Evolutionary conservation across 192 early-diverging fungal species (phyloP), one percentile per base, ranked within the genome.

Genomic region (Fimicolochytrium jonesii): DNA sequence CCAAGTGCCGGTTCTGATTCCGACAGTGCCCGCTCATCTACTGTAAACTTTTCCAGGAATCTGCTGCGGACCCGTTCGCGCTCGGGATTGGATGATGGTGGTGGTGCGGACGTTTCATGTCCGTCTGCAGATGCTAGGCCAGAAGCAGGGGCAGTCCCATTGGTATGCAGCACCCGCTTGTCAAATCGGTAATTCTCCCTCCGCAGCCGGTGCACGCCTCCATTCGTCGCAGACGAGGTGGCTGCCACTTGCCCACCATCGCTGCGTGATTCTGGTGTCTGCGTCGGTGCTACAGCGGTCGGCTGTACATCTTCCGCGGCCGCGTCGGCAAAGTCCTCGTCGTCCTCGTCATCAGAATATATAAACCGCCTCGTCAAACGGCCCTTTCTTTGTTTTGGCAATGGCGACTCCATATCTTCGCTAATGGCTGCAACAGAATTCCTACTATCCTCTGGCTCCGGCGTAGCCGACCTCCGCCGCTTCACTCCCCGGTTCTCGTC

Each of bases 11-110:
- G 34, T 11, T 3, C 39, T 4, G 22, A 13, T 3, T 41, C 23
- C 4, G 1, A n/a, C 10, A 26, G 11, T 6, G 48, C 6, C 35
- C 0, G 4, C 20, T 57, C 64, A 25, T 56, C 31, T 3, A 66
- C 26, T 10, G 64, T 57, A 32, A 66, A 66, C 45, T 66, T 66
- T 30, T 15, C 29, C 0, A 58, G 45, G 49, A 66, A 66, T 1
- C 46, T 4, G 28, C 34, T 26, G 18, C 64, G 54, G 23, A 43
- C 15, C n/a, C 6, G 29, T 10, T 56, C 39, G 17, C 52, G 48
- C 41, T 64, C 50, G 33, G 28, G 22, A 32, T 17, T 26, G 11
- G 57, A 59, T 5, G 29, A 20, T 11, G 28, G 2, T 3, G 32
- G 4, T 6, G 53, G 20, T 34, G 3, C 3, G 2, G 33, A 56